phyloP scores from a whole-genome alignment of 2,329 filamentous ascomycete genomes.

The Trichophyton schoenleinii region DNA sequence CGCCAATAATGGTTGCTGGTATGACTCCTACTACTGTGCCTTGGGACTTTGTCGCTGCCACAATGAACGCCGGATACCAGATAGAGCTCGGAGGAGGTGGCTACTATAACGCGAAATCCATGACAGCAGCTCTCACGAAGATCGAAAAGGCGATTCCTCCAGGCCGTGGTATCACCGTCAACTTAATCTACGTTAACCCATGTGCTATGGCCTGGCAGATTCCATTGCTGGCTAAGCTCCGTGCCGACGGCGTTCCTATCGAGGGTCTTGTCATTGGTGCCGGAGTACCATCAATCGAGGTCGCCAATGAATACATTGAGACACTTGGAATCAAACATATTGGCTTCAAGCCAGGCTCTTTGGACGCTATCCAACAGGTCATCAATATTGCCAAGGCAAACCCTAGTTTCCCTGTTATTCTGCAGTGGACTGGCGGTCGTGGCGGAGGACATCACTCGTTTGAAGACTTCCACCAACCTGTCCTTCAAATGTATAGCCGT shows the following conservation, averaged over 20 bases:
- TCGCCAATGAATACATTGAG: slow-evolving; percentile 85
- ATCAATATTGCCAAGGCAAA: slow-evolving; percentile 93
- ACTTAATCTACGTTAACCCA: slow-evolving; percentile 84
- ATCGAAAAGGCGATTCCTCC: slow-evolving; percentile 74
- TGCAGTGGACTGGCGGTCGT: slow-evolving; percentile 91
- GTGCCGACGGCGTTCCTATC: slow-evolving; percentile 76
- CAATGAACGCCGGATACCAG: slow-evolving; percentile 91
- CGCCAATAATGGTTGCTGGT: slow-evolving; percentile 79
- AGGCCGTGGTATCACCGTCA: slow-evolving; percentile 77
- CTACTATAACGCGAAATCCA: slow-evolving; percentile 69
- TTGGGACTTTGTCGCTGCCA: slow-evolving; percentile 83
- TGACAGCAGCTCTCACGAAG: slow-evolving; percentile 72
- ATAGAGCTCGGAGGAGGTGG: slow-evolving; percentile 83
- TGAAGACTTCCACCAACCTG: slow-evolving; percentile 88
- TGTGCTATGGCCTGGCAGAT: slow-evolving; percentile 89
- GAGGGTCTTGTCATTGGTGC: slow-evolving; percentile 87
- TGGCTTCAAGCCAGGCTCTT: slow-evolving; percentile 82
- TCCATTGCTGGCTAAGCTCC: slow-evolving; percentile 64
- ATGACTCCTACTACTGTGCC: slow-evolving; percentile 87
- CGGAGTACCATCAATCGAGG: slow-evolving; percentile 84
- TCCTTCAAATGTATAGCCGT: slow-evolving; percentile 80
- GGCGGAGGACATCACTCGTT: slow-evolving; percentile 91
- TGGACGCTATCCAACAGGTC: slow-evolving; percentile 75
- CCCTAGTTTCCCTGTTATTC: slow-evolving; percentile 77
- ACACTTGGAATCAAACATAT: slow-evolving; percentile 90